phyloP scores from a whole-genome alignment of 441 rosid species.

The Croton laevigatus region DNA sequence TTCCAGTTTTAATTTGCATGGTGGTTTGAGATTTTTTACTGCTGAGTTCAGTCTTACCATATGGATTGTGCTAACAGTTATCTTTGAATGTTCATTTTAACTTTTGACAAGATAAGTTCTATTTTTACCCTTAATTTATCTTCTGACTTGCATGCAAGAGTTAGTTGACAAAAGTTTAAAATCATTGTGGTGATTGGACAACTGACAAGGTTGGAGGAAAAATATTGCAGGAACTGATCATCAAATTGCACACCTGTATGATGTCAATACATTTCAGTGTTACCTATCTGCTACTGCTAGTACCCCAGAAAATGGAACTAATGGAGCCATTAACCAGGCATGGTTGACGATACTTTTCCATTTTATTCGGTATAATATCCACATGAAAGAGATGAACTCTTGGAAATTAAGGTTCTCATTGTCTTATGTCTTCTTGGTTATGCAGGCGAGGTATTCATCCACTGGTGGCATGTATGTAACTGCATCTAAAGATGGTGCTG shows the following conservation, averaged over 20 bases:
- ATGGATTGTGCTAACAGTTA: neutral
- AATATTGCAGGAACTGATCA: slow-evolving; percentile 73
- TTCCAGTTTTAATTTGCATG: neutral
- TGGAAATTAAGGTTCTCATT: slow-evolving; percentile 9
- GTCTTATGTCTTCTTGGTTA: slow-evolving; percentile 17
- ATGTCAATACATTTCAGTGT: slow-evolving; percentile 78
- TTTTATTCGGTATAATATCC: neutral
- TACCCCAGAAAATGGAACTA: slow-evolving; percentile 51
- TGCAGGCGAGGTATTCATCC: slow-evolving; percentile 81
- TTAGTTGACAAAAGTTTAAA: slow-evolving; percentile 5
- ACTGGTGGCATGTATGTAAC: slow-evolving; percentile 77
- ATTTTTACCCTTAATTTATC: neutral
- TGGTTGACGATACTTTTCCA: slow-evolving; percentile 8
- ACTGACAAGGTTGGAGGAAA: slow-evolving; percentile 23
- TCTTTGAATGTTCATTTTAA: neutral
- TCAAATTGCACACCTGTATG: slow-evolving; percentile 74
- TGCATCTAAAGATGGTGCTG: slow-evolving; percentile 80
- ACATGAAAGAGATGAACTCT: slow-evolving; percentile 8
- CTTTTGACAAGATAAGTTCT: neutral
- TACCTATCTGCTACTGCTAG: slow-evolving; percentile 68
- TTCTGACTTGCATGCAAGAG: slow-evolving; percentile 1
- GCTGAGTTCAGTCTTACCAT: neutral
- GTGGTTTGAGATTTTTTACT: no score
- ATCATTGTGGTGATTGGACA: slow-evolving; percentile 6
- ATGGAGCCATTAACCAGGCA: slow-evolving; percentile 89